Evolutionary conservation across 768 basidiomycete species (phyloP).

Genomic region (Rhodotorula diobovata): DNA sequence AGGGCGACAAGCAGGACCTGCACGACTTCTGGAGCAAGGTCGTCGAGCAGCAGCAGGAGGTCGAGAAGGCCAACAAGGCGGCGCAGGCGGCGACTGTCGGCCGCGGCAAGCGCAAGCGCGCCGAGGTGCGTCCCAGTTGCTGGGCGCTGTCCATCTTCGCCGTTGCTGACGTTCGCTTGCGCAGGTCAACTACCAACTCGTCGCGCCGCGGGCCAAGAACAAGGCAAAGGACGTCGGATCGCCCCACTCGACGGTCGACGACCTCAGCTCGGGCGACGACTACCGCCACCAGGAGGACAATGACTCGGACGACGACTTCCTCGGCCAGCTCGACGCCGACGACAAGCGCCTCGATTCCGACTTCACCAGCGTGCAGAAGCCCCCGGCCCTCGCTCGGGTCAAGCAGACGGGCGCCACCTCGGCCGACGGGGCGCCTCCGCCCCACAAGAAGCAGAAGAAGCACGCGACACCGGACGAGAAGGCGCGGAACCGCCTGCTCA

Average conservation of each 20-base stretch:
- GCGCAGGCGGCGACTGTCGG: conserved; percentile 5
- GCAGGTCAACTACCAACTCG: conserved; percentile 30
- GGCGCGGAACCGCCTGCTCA: neutral
- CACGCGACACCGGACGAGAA: neutral
- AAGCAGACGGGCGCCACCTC: neutral
- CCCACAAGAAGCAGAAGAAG: neutral
- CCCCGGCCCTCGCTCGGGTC: conserved; percentile 4
- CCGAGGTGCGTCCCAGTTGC: conserved; percentile 1
- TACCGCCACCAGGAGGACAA: conserved; percentile 2
- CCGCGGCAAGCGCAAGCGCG: conserved; percentile 10
- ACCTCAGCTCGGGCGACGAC: conserved; percentile 20
- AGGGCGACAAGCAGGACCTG: conserved; percentile 49
- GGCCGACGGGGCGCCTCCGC: no score
- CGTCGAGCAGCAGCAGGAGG: conserved; percentile 45
- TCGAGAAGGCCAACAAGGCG: conserved; percentile 8
- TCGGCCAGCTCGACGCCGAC: conserved; percentile 11
- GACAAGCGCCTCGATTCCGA: neutral
- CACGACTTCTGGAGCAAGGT: conserved; percentile 79
- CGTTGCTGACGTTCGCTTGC: accelerated
- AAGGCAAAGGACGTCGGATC: neutral
- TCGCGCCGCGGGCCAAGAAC: neutral
- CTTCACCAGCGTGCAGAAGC: neutral
- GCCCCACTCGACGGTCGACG: neutral
- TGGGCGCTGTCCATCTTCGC: neutral
- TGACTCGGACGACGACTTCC: conserved; percentile 12